A percentile compares a stretch with the other conserved stretches of the same genome.
Conservation (phyloP, 2,329 filamentous ascomycete genomes). For the Verticillium dahliae region DNA sequence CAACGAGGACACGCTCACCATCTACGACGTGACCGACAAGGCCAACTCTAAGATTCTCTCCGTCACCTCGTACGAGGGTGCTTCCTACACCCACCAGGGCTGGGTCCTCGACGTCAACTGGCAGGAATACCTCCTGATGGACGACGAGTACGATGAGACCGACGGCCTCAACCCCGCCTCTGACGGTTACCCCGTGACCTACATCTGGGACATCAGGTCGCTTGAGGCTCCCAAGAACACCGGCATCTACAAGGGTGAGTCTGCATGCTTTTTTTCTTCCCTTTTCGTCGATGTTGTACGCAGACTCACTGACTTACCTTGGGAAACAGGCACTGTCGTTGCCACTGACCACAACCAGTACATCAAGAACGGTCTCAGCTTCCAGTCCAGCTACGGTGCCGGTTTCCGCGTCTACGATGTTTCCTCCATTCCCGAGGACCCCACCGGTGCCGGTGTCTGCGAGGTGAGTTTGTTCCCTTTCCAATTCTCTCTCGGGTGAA, state of each 20-base stretch:
- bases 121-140: constrained; percentile 31
- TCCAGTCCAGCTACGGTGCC: constrained; percentile 36
- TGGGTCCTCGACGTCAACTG: constrained; percentile 37
- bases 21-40: constrained; percentile 45
- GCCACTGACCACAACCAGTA: constrained; percentile 26
- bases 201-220: constrained; percentile 36
- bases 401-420: constrained; percentile 28
- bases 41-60: constrained; percentile 36
- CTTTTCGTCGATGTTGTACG: too few relatives aligned
- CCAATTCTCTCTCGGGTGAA: neutral
- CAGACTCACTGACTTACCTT: constrained; percentile 18
- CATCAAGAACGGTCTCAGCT: constrained; percentile 28
- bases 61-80: constrained; percentile 42
- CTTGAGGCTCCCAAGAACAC: constrained; percentile 31
- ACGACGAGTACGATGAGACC: constrained; percentile 42
- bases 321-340: constrained; percentile 23
- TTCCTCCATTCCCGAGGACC: constrained; percentile 27
- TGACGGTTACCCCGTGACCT: constrained; percentile 34
- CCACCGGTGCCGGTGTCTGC: constrained; percentile 34
- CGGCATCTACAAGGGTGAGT: constrained; percentile 26
- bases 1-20: constrained; percentile 43
- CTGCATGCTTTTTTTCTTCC: neutral
- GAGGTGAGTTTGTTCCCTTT: constrained; percentile 20
- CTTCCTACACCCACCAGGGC: constrained; percentile 49
- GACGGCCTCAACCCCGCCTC: constrained; percentile 26